phyloP scores from a whole-genome alignment of 352 stramenopile genomes.

The Pythium rishiriense region DNA sequence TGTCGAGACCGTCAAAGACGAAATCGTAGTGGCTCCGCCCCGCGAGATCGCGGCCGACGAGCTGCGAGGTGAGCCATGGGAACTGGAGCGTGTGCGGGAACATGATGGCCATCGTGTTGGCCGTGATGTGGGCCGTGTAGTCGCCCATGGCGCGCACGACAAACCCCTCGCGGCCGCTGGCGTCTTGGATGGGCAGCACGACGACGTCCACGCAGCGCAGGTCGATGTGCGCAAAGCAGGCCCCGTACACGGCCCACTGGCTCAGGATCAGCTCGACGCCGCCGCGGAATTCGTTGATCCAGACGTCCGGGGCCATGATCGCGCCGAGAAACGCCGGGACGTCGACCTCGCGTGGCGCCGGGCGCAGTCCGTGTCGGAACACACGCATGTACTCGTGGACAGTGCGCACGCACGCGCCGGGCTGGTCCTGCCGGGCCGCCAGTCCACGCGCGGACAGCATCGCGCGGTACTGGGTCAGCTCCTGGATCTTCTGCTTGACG shows the following conservation, averaged over 20 bases:
- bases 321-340: constrained; percentile 7
- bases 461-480: constrained; percentile 10
- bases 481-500: constrained; percentile 23
- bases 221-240: constrained; percentile 15
- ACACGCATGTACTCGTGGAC: constrained; percentile 23
- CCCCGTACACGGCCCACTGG: constrained; percentile 15
- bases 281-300: constrained; percentile 21
- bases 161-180: constrained; percentile 3
- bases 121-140: constrained; percentile 8
- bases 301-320: constrained; percentile 14
- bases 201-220: neutral
- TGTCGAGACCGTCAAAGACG: constrained; percentile 18
- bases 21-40: constrained; percentile 20
- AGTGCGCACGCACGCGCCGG: neutral
- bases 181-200: constrained; percentile 17
- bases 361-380: constrained; percentile 14
- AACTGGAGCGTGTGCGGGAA: constrained; percentile 16
- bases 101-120: constrained; percentile 22
- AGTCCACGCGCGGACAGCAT: constrained; percentile 16
- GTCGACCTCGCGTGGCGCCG: constrained; percentile 8
- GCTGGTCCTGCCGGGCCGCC: neutral
- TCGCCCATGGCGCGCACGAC: constrained; percentile 9
- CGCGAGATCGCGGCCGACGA: constrained; percentile 6
- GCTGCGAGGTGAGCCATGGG: neutral
- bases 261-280: constrained; percentile 17